A percentile compares a stretch with the other conserved stretches of the same genome.
These are phyloP conservation scores for Friedmanniomyces simplex DNA, from an alignment of 495 filamentous ascomycete genomes.

Conservation along the genomic window DNA sequence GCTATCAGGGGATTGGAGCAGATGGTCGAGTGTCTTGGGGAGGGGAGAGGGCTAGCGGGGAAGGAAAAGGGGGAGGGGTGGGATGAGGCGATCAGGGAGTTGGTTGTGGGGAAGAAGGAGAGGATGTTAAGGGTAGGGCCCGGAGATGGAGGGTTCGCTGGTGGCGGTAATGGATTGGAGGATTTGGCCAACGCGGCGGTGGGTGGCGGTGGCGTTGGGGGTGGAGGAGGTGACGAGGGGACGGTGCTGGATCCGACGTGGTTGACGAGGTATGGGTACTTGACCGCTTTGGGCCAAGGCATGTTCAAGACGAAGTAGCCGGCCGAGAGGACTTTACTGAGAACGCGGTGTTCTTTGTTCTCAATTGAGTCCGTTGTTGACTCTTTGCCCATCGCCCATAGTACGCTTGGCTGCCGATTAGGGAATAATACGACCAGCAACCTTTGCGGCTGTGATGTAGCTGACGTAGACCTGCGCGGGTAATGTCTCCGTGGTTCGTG, in stretches of 20 bases:
- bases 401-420: no score
- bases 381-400: no score
- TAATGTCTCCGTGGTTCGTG: no score
- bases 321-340: background rate
- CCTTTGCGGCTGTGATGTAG: no score
- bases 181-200: conserved; percentile 15
- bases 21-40: conserved; percentile 30
- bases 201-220: background rate
- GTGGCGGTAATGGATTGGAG: background rate
- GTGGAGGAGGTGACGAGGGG: background rate
- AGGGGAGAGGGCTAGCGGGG: conserved; percentile 38
- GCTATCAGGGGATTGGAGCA: conserved; percentile 23
- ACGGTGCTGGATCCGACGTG: conserved; percentile 12
- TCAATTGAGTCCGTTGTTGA: no score
- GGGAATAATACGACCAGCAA: no score
- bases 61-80: conserved; percentile 32
- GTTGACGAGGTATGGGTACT: conserved; percentile 22
- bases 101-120: conserved; percentile 34
- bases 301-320: conserved; percentile 10
- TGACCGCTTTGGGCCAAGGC: conserved; percentile 20
- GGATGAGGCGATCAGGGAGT: conserved; percentile 38
- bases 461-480: no score
- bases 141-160: background rate
- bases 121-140: conserved; percentile 19
- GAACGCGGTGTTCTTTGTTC: no score